Percentiles rank a stretch among this genome's conserved stretches.
phyloP scores from a whole-genome alignment of 495 filamentous ascomycete species.

The Penicillium macrosclerotiorum region DNA sequence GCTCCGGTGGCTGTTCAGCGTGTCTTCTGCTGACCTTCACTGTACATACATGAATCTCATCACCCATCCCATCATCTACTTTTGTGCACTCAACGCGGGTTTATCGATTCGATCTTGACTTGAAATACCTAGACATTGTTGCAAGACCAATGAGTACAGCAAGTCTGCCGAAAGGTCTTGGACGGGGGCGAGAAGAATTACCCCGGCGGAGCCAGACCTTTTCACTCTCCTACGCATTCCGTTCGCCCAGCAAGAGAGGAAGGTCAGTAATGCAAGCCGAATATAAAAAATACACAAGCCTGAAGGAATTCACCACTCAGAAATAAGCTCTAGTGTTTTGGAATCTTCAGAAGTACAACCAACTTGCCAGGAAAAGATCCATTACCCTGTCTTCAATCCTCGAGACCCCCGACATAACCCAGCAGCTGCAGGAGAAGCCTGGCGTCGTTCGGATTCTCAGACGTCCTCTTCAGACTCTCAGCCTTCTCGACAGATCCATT shows the following conservation, averaged over 20 bases:
- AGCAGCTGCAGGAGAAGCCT: not conserved
- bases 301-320: not conserved
- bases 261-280: too few relatives aligned
- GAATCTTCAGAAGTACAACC: not conserved
- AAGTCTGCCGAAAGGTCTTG: not conserved
- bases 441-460: slow-evolving; percentile 8
- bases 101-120: too few relatives aligned
- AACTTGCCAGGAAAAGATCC: slow-evolving; percentile 30
- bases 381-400: slow-evolving; percentile 40
- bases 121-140: too few relatives aligned
- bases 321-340: not conserved
- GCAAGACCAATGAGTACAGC: not conserved
- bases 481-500: slow-evolving; percentile 18
- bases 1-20: too few relatives aligned
- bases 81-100: too few relatives aligned
- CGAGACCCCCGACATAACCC: slow-evolving; percentile 38
- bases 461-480: slow-evolving; percentile 11
- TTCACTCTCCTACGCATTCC: not conserved
- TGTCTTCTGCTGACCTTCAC: too few relatives aligned
- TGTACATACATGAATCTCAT: too few relatives aligned
- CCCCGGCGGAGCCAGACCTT: not conserved
- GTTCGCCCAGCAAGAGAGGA: not conserved
- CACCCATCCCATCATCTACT: too few relatives aligned
- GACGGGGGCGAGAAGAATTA: not conserved
- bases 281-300: not conserved